Conservation (phyloP, 768 basidiomycete species). For the Heimioporus sp. region DNA sequence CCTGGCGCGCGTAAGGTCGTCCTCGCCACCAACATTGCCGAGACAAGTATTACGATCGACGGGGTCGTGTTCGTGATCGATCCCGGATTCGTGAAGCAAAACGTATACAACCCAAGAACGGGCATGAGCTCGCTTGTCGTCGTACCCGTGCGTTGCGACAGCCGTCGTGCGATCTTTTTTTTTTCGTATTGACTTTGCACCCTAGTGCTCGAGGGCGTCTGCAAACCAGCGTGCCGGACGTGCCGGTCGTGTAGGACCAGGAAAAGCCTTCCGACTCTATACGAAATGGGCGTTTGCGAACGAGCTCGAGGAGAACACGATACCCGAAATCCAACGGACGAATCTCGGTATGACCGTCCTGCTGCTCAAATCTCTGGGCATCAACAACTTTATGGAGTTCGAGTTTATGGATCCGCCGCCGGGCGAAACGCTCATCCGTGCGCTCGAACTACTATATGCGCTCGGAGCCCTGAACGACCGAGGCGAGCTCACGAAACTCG, state of each 20-base stretch:
- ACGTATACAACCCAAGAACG: conserved; percentile 96
- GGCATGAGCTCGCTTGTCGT: conserved; percentile 98
- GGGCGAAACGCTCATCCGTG: conserved; percentile 95
- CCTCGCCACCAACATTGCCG: conserved; percentile 98
- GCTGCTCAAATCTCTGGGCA: conserved; percentile 92
- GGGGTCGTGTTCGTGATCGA: conserved; percentile 99
- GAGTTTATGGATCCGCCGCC: conserved; percentile 99
- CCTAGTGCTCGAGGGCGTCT: conserved; percentile 91
- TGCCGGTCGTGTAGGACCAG: conserved; percentile 96
- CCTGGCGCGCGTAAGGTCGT: conserved; percentile 97
- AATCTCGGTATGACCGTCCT: conserved; percentile 96
- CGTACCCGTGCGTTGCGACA: conserved; percentile 71
- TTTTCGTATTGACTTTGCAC: background rate
- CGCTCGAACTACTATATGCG: conserved; percentile 91
- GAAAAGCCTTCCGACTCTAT: conserved; percentile 97
- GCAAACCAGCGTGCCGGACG: conserved; percentile 97
- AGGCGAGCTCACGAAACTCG: conserved; percentile 96
- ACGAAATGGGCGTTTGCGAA: conserved; percentile 98
- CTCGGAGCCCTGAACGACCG: conserved; percentile 94
- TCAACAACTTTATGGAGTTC: conserved; percentile 97
- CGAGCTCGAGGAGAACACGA: conserved; percentile 94
- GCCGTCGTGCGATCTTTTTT: background rate
- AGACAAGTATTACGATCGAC: conserved; percentile 98
- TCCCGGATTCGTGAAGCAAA: conserved; percentile 99
- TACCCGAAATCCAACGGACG: conserved; percentile 98